Percentiles rank a stretch among this genome's conserved stretches.
phyloP scores from a whole-genome alignment of 352 stramenopile species.

The Pythium insidiosum region DNA sequence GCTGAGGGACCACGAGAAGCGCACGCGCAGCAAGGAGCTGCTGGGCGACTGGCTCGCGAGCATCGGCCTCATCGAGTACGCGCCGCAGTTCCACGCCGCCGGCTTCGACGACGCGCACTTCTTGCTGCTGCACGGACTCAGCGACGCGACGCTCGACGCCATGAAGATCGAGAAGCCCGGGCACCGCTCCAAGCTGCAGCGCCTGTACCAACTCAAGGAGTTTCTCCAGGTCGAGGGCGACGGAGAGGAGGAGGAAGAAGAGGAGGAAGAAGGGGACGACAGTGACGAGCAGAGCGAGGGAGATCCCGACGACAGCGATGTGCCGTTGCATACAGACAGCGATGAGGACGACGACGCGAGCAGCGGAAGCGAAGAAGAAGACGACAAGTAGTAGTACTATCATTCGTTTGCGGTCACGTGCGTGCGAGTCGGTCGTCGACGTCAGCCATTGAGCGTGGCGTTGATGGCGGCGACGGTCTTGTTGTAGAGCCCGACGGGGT shows the following conservation, averaged over 20 bases:
- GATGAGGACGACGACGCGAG: constrained; percentile 17
- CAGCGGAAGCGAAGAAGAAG: constrained; percentile 6
- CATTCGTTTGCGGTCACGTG: neutral
- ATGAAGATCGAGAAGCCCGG: constrained; percentile 64
- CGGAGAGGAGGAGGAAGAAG: constrained; percentile 19
- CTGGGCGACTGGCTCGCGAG: constrained; percentile 59
- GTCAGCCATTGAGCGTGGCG: constrained; percentile 28
- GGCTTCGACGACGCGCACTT: constrained; percentile 69
- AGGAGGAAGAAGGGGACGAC: constrained; percentile 7
- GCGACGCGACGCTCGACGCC: constrained; percentile 35
- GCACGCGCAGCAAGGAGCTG: constrained; percentile 15
- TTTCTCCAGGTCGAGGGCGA: constrained; percentile 21
- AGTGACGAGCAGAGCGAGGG: constrained; percentile 18
- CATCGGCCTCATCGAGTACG: constrained; percentile 67
- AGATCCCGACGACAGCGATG: constrained; percentile 12
- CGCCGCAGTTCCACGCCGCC: constrained; percentile 27
- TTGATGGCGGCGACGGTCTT: constrained; percentile 61
- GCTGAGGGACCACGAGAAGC: constrained; percentile 13
- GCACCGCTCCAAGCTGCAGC: constrained; percentile 58
- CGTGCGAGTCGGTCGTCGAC: neutral
- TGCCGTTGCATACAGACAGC: constrained; percentile 3
- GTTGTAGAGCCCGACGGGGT: constrained; percentile 70
- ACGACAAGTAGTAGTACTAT: neutral
- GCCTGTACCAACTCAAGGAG: constrained; percentile 53
- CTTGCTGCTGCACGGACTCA: constrained; percentile 34